Percentiles rank a stretch among this genome's conserved stretches.
phyloP scores from a whole-genome alignment of 805 yeast genomes.

The Komagataella phaffii region DNA sequence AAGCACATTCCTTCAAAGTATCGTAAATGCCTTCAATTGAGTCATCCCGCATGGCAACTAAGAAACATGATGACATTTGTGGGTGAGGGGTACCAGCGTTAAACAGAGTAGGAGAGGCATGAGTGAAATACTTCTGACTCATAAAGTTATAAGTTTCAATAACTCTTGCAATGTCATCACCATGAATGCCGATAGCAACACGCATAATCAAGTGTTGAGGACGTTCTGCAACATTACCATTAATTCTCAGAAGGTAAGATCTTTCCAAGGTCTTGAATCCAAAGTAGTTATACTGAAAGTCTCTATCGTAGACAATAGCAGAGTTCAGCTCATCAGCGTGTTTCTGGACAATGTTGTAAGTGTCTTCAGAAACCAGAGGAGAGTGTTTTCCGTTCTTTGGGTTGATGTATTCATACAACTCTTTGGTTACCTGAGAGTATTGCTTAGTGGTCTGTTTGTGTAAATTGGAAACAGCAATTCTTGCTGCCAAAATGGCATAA shows the following conservation, averaged over 20 bases:
- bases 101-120: conserved; percentile 50
- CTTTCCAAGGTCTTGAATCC: conserved; percentile 51
- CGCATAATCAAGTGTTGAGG: conserved; percentile 53
- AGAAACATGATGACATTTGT: conserved; percentile 50
- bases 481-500: conserved; percentile 87
- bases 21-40: conserved; percentile 52
- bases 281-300: conserved; percentile 42
- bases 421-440: conserved; percentile 65
- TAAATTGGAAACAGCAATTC: conserved; percentile 87
- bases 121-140: conserved; percentile 47
- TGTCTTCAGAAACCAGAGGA: conserved; percentile 61
- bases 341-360: conserved; percentile 47
- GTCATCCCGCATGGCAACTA: conserved; percentile 50
- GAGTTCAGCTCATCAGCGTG: conserved; percentile 57
- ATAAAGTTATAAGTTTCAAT: conserved; percentile 44
- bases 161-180: conserved; percentile 35
- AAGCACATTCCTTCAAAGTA: conserved; percentile 47
- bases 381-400: conserved; percentile 58
- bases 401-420: conserved; percentile 65
- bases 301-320: conserved; percentile 63
- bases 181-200: conserved; percentile 49
- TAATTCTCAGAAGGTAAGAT: conserved; percentile 38
- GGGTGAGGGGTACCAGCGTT: conserved; percentile 50
- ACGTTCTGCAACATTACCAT: conserved; percentile 46
- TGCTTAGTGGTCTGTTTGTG: conserved; percentile 89